Evolutionary conservation across 805 yeast species (phyloP).

Genomic region (Nematodospora valgi): DNA sequence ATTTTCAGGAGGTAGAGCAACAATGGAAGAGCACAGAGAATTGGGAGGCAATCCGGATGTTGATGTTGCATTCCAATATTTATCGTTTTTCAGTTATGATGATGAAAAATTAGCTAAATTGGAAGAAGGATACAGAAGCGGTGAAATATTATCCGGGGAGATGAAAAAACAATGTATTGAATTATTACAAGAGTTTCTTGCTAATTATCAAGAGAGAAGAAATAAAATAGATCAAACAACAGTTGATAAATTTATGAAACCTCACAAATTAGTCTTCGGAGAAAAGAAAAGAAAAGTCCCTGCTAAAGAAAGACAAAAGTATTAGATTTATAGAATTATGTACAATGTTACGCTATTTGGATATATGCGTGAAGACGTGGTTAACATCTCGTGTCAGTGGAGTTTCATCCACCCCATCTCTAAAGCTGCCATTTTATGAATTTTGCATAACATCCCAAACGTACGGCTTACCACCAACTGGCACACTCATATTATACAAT

Average conservation of each 20-base stretch:
- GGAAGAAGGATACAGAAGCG: conserved; percentile 65
- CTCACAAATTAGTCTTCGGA: conserved; percentile 79
- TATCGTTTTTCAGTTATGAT: conserved; percentile 85
- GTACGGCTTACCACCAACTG: too few species aligned
- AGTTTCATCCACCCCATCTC: too few species aligned
- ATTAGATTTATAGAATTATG: conserved; percentile 6
- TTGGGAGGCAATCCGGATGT: conserved; percentile 93
- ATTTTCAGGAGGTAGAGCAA: conserved; percentile 87
- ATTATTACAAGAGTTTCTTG: conserved; percentile 74
- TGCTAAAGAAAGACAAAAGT: conserved; percentile 45
- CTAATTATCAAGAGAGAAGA: conserved; percentile 78
- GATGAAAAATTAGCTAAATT: conserved; percentile 69
- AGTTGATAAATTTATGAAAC: conserved; percentile 72
- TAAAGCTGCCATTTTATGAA: too few species aligned
- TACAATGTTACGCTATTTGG: neutral
- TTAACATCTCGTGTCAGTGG: too few species aligned
- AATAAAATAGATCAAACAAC: conserved; percentile 57
- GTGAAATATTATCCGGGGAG: conserved; percentile 88
- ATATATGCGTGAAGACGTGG: too few species aligned
- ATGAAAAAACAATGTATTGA: conserved; percentile 85
- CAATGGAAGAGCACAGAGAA: conserved; percentile 86
- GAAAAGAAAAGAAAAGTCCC: conserved; percentile 70
- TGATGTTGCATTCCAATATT: conserved; percentile 92
- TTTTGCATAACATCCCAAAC: too few species aligned
- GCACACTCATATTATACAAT: neutral